phyloP scores from a whole-genome alignment of 306 rosid genomes.

The Cucurbita moschata region DNA sequence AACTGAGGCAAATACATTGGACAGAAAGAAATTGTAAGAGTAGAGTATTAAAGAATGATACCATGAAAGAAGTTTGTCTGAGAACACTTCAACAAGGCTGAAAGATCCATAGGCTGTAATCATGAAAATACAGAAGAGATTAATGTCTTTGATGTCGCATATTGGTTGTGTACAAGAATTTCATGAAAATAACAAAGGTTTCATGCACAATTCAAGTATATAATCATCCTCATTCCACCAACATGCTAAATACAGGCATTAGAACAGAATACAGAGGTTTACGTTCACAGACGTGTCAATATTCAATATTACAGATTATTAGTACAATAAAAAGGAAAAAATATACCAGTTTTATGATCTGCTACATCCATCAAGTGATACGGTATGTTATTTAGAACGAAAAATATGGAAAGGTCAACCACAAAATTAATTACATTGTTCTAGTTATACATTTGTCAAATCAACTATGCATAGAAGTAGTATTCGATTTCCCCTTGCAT shows the following conservation, averaged over 20 bases:
- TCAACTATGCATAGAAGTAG: neutral
- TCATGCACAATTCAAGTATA: neutral
- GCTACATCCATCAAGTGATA: neutral
- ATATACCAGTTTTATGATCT: neutral
- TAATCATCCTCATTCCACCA: neutral
- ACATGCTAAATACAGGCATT: neutral
- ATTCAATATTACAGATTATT: neutral
- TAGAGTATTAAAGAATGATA: conserved; percentile 10
- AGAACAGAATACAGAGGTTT: neutral
- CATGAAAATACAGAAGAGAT: neutral
- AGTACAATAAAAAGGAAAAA: neutral
- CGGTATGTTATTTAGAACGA: neutral
- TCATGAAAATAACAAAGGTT: neutral
- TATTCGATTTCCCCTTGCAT: neutral
- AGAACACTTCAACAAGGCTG: conserved; percentile 67
- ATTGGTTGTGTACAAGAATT: neutral
- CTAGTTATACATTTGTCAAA: neutral
- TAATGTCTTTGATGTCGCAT: neutral
- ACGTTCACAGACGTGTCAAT: neutral
- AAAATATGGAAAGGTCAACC: neutral
- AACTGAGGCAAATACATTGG: neutral
- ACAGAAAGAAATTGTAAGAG: neutral
- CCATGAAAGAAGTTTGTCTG: conserved; percentile 84
- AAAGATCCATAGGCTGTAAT: conserved; percentile 83
- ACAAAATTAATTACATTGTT: neutral